Percentiles rank a stretch among this genome's conserved stretches.
phyloP scores from a whole-genome alignment of 2,329 filamentous ascomycete genomes.

The Chaetomium olivaceum region DNA sequence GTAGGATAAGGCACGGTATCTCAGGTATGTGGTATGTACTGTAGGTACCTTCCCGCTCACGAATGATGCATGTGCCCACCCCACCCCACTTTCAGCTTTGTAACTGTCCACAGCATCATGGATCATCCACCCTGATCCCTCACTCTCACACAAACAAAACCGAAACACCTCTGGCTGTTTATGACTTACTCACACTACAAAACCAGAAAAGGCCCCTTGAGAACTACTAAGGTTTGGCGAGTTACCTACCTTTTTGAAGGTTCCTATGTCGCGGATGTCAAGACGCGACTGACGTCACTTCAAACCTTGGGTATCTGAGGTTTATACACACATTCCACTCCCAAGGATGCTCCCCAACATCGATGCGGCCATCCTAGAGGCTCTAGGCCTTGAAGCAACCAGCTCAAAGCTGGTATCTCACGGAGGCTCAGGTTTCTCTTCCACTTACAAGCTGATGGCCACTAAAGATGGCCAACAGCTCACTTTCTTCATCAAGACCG shows the following conservation, averaged over 20 bases:
- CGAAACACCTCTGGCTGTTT: background rate
- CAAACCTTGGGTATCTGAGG: background rate
- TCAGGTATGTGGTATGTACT: no score
- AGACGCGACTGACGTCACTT: conserved; percentile 7
- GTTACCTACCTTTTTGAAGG: background rate
- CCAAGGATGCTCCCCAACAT: conserved; percentile 48
- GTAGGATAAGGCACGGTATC: no score
- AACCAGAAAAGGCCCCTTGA: background rate
- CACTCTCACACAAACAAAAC: no score
- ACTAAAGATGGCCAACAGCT: conserved; percentile 29
- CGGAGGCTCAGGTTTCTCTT: conserved; percentile 68
- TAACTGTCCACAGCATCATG: background rate
- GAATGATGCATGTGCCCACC: background rate
- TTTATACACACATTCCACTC: background rate
- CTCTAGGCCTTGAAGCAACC: conserved; percentile 59
- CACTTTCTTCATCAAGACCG: conserved; percentile 73
- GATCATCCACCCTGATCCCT: background rate
- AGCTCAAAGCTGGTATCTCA: conserved; percentile 58
- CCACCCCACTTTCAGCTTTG: no score
- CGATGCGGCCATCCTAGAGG: conserved; percentile 63
- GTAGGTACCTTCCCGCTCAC: background rate
- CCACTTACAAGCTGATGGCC: conserved; percentile 52
- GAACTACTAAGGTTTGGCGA: background rate
- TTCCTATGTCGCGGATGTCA: background rate
- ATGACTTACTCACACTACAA: background rate